Evolutionary conservation across 169 alveolate species (phyloP).

Genomic region (Eimeria necatrix): DNA sequence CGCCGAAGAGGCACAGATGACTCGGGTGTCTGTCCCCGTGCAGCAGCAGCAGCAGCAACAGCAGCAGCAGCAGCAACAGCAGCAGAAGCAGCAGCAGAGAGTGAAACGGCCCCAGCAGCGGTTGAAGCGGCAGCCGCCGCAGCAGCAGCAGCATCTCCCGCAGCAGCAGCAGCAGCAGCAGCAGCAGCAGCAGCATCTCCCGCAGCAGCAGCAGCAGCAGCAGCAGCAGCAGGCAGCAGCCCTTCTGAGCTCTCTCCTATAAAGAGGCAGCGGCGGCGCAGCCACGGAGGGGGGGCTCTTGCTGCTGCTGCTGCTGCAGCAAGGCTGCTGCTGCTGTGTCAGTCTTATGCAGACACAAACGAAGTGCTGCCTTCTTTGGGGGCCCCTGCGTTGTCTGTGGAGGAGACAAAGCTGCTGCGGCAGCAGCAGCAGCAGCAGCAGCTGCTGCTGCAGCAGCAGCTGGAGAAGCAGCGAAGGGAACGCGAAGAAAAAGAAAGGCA

Average conservation of each 20-base stretch:
- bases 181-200: too few relatives aligned
- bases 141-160: too few relatives aligned
- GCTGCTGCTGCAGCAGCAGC: constrained; percentile 3
- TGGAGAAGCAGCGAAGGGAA: background rate
- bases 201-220: too few relatives aligned
- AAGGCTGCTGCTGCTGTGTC: background rate
- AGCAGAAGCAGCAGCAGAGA: too few relatives aligned
- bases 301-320: constrained; percentile 3
- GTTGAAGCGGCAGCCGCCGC: too few relatives aligned
- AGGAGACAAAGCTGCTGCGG: background rate
- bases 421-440: background rate
- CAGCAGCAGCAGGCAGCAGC: background rate
- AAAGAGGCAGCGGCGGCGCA: background rate
- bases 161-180: too few relatives aligned
- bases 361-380: background rate
- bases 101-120: too few relatives aligned
- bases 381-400: background rate
- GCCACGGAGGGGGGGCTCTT: too few relatives aligned
- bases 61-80: constrained; percentile 4
- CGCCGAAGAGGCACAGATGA: background rate
- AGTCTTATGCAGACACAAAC: background rate
- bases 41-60: background rate
- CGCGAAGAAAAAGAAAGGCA: background rate
- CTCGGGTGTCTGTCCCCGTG: background rate
- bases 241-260: background rate